Percentiles rank a stretch among this genome's conserved stretches.
Evolutionary conservation across 2,329 filamentous ascomycete genomes (phyloP).

Genomic region (Allantophomopsis lycopodina): DNA sequence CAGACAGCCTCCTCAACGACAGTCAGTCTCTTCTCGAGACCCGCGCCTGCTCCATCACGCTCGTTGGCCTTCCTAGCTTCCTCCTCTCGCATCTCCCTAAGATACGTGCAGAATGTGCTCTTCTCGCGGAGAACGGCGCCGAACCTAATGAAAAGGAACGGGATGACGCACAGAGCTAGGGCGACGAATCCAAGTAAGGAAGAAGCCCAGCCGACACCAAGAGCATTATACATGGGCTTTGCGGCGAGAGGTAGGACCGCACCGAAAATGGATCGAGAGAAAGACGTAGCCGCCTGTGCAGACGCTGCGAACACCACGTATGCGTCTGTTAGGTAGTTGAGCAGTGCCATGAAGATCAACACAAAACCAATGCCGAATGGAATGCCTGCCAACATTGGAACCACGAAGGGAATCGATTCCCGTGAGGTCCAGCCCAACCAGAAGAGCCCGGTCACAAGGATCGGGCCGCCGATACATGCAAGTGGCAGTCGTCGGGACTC

Average conservation of each 20-base stretch:
- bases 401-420: conserved; percentile 37
- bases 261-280: conserved; percentile 24
- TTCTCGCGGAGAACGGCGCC: conserved; percentile 29
- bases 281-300: conserved; percentile 30
- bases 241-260: conserved; percentile 31
- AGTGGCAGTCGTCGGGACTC: conserved; percentile 34
- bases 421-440: conserved; percentile 42
- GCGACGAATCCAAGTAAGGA: conserved; percentile 33
- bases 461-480: conserved; percentile 31
- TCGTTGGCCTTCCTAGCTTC: conserved; percentile 11
- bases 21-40: no score
- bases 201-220: conserved; percentile 31
- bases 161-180: conserved; percentile 31
- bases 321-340: conserved; percentile 41
- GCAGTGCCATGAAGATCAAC: conserved; percentile 43
- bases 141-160: conserved; percentile 34
- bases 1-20: no score
- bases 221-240: conserved; percentile 27
- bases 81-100: conserved; percentile 22
- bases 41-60: no score
- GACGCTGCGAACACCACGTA: conserved; percentile 45
- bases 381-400: conserved; percentile 39
- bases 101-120: conserved; percentile 33
- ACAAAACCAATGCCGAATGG: conserved; percentile 39
- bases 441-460: conserved; percentile 35